These are phyloP conservation scores for Glebionis coronaria DNA, from an alignment of 129 eudicot species.

Conservation along the genomic window DNA sequence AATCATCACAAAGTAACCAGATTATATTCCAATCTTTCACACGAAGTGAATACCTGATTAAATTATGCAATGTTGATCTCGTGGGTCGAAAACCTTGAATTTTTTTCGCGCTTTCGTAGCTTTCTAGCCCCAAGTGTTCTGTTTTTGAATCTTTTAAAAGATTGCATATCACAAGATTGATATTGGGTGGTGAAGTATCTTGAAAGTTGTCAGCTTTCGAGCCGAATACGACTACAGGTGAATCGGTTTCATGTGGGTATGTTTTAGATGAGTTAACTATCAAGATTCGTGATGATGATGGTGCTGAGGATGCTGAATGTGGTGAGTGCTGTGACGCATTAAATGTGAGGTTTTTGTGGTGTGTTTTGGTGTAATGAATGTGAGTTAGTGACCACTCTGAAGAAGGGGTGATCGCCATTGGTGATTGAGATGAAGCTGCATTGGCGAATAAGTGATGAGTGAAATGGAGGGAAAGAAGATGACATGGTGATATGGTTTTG, in stretches of 20 bases:
- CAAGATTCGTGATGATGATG: slow-evolving; percentile 29
- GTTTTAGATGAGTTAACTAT: slow-evolving; percentile 31
- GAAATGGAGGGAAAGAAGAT: slow-evolving; percentile 15
- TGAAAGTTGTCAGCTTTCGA: slow-evolving; percentile 36
- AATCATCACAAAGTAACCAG: slow-evolving; percentile 51
- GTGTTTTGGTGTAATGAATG: slow-evolving; percentile 32
- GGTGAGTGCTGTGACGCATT: slow-evolving; percentile 25
- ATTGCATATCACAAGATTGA: slow-evolving; percentile 50
- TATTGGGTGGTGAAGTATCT: slow-evolving; percentile 23
- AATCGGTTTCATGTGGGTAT: slow-evolving; percentile 33
- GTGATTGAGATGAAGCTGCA: slow-evolving; percentile 29
- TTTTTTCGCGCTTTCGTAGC: slow-evolving; percentile 60
- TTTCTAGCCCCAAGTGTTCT: slow-evolving; percentile 45
- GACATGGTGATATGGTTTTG: slow-evolving; percentile 24
- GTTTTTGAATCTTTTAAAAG: slow-evolving; percentile 57
- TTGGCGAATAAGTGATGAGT: slow-evolving; percentile 1
- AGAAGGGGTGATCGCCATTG: slow-evolving; percentile 56
- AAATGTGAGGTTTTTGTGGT: slow-evolving; percentile 29
- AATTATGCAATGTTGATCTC: slow-evolving; percentile 49
- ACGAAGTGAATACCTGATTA: slow-evolving; percentile 61
- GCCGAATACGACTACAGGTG: slow-evolving; percentile 30
- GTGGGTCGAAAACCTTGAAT: slow-evolving; percentile 51
- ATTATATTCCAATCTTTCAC: slow-evolving; percentile 56
- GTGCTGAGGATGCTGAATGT: slow-evolving; percentile 21
- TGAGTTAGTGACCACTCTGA: slow-evolving; percentile 49